Evolutionary conservation across 1,139 yeast species (phyloP), one percentile per base, ranked within the genome.

Genomic region (Saccharomyces pastorianus): DNA sequence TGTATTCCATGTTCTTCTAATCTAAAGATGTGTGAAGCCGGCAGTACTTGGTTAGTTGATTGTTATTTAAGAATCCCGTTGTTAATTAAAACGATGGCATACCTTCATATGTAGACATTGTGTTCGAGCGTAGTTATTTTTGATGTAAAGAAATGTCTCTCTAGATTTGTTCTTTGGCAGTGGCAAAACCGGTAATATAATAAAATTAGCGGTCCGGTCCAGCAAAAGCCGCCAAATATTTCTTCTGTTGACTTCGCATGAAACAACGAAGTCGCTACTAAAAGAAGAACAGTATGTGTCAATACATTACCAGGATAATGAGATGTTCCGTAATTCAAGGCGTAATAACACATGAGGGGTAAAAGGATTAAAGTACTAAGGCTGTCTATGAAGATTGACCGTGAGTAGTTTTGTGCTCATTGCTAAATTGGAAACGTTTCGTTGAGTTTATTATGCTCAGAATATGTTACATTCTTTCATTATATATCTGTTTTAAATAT

Each of bases 51-150:
- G 55, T 49, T 42, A 57, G 59, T 48, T 50, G 28, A 14, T 47
- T 47, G 17, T 31, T 41, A 23, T 38, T 17, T 11, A 31, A 9
- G 20, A 14, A 3, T 25, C 25, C 6, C 26, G 4, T 46, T 32
- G 23, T 20, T 20, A 3, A 20, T 20, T 20, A 2, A 3, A 20
- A 20, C 23, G 23, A 3, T 20, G 23, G 47, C 60, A 54, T 62
- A 62, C 65, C 65, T 55, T 61, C 59, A 55, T 62, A 61, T 27
- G 53, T 57, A 9, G 65, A 62, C 64, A 62, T 62, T 28, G 0
- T 38, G 44, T 9, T 38, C 1, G 8, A 9, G 13, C 20, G n/a
- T n/a, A 3, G 13, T 17, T 38, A 9, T 7, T 8, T 38, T 38
- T 38, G 6, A 2, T 2, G 44, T 20, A 20, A 20, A 20, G 23